Evolutionary conservation across 305 asterid species (phyloP).

Genomic region (Solanum hybrid): DNA sequence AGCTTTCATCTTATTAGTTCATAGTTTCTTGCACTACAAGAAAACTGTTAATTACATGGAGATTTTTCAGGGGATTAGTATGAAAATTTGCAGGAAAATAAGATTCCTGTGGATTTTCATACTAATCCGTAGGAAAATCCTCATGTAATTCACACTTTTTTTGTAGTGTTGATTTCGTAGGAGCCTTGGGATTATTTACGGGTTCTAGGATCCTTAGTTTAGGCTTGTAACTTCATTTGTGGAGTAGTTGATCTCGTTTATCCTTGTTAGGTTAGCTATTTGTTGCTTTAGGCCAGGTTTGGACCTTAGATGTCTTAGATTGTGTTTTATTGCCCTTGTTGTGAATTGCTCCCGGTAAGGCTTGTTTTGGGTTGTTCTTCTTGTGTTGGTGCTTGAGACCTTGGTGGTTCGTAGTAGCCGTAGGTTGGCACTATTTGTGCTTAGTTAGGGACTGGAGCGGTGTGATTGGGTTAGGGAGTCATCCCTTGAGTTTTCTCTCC

Average conservation of each 20-base stretch:
- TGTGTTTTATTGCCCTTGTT: neutral
- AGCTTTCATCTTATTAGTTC: neutral
- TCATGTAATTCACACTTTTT: no score
- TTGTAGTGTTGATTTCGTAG: no score
- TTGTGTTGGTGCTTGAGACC: neutral
- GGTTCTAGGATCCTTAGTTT: neutral
- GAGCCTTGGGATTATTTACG: neutral
- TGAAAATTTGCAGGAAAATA: no score
- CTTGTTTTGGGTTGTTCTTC: neutral
- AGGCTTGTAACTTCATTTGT: neutral
- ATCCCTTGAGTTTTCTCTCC: neutral
- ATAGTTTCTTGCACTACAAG: neutral
- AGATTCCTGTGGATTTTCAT: no score
- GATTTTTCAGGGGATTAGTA: no score
- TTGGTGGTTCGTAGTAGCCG: neutral
- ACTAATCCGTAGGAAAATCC: no score
- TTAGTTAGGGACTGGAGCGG: neutral
- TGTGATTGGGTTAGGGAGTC: neutral
- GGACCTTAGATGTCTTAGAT: neutral
- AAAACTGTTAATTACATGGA: no score
- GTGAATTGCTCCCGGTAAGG: neutral
- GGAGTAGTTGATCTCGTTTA: neutral
- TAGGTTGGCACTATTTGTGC: neutral
- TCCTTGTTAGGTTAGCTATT: neutral
- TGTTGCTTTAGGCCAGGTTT: neutral